phyloP scores from a whole-genome alignment of 1,284 basidiomycete genomes.

The Megacollybia platyphylla region DNA sequence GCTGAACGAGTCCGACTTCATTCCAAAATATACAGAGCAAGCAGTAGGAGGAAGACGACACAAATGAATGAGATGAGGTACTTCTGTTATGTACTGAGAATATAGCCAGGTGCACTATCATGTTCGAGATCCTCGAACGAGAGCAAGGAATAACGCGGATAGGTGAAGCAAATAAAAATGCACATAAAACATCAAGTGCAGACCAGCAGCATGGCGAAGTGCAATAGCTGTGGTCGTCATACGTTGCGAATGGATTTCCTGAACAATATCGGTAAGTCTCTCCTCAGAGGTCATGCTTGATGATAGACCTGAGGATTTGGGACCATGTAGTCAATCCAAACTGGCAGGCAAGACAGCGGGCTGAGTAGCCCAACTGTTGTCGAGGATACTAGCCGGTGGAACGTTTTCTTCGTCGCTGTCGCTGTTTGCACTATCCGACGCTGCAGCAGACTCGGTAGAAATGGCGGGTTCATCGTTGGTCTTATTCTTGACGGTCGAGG shows the following conservation, averaged over 20 bases:
- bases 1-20: neutral
- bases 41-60: neutral
- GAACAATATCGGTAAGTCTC: neutral
- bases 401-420: conserved; percentile 1
- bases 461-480: neutral
- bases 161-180: conserved; percentile 1
- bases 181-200: neutral
- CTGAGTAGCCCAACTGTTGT: neutral
- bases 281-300: no score
- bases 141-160: neutral
- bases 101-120: neutral
- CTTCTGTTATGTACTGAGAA: no score
- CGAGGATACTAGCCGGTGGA: neutral
- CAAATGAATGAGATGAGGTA: neutral
- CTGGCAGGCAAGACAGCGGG: neutral
- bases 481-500: neutral
- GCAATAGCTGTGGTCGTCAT: neutral
- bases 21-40: neutral
- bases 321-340: neutral
- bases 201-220: neutral
- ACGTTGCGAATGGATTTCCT: neutral
- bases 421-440: neutral
- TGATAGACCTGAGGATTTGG: neutral
- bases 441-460: neutral
- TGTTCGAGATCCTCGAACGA: neutral